phyloP scores from a whole-genome alignment of 495 filamentous ascomycete genomes.

The Neurospora sp. region DNA sequence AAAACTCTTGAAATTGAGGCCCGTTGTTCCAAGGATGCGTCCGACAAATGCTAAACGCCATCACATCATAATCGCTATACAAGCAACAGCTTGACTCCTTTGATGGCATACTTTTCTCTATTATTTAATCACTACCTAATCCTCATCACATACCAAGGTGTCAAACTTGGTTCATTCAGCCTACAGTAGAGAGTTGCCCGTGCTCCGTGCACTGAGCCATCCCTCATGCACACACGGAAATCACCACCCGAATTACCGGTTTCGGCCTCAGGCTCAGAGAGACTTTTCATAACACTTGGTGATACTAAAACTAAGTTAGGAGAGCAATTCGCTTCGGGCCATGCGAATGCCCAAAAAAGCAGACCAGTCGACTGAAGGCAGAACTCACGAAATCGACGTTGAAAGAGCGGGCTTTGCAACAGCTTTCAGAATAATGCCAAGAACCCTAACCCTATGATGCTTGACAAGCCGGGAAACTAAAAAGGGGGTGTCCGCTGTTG shows the following conservation, averaged over 20 bases:
- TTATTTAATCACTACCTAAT: neutral
- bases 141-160: neutral
- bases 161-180: neutral
- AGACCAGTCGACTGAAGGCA: neutral
- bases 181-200: neutral
- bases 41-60: neutral
- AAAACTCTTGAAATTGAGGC: neutral
- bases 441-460: neutral
- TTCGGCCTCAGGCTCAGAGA: neutral
- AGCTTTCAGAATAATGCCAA: neutral
- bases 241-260: neutral
- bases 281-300: neutral
- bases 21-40: neutral
- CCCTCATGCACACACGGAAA: neutral
- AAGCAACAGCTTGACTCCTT: neutral
- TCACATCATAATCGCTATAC: neutral
- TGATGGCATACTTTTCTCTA: neutral
- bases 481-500: neutral
- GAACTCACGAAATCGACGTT: neutral
- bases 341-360: constrained; percentile 2
- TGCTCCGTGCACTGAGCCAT: neutral
- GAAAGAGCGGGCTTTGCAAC: neutral
- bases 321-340: neutral
- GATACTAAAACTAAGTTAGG: neutral
- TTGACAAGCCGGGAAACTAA: neutral